Base-by-base conservation (phyloP, 2,329 filamentous ascomycete species). In the Rutstroemia sydowiana region DNA sequence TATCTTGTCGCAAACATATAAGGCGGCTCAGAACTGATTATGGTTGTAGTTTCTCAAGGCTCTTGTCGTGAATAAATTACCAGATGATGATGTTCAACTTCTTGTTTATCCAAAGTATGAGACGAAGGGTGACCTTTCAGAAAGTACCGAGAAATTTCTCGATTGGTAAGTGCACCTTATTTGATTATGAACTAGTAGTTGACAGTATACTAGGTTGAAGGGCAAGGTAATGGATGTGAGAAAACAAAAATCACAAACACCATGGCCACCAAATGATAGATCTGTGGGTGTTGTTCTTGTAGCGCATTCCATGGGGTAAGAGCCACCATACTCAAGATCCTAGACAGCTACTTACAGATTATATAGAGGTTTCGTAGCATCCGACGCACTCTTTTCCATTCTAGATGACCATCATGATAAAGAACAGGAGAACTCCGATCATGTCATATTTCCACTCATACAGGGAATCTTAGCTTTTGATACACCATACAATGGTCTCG, bases 401-500 rank as follows among this genome's bases (percentile, higher is more conserved):
- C 54, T 62, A 8, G 54, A 54, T 37, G 57, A 62, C 30, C 51
- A 57, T 23, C 40, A 53, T 18, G 49, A 56, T 31, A 52, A 55
- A 5, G 51, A 53, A 11, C 51, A 50, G 11, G 56, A 57, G 47
- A 32, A 46, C 10, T 23, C 26, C 3, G 23, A 32, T 1, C 48
- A 51, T 18, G 48, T 58, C 13, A 60, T 63, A 51, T 95, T 95
- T 66, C 89, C 89, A 0, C 79, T 87, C 49, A 85, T 95, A 54
- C 85, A 88, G 62, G 89, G 86, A 45, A 75, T 95, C 14, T 74
- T 95, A 31, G 81, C 88, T 6, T 93, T 93, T 61, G 89, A 95
- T 68, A 95, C 90, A 0, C 90, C 90, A 0, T 95, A 85, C 68
- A 82, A 88, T 52, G 84, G 84, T 6, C 74, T 81, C 14, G 75